Percentiles rank a stretch among this genome's conserved stretches.
Evolutionary conservation across 1,139 yeast genomes (phyloP).

Genomic region (Pichia sp.): DNA sequence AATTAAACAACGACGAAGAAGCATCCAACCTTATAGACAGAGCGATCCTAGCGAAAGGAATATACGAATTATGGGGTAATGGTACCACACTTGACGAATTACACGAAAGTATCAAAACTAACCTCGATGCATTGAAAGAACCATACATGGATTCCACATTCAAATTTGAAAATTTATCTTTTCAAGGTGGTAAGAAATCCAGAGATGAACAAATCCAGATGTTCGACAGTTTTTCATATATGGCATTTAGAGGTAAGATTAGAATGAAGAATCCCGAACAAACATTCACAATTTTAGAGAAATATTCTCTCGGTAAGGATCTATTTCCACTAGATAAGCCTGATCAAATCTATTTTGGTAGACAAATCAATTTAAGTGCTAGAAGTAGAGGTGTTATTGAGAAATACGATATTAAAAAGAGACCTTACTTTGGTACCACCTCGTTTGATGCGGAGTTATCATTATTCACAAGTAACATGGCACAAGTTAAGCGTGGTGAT

Average conservation of each 20-base stretch:
- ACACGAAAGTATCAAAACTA: slow-evolving; percentile 50
- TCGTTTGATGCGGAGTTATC: slow-evolving; percentile 92
- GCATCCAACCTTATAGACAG: slow-evolving; percentile 66
- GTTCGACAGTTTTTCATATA: slow-evolving; percentile 70
- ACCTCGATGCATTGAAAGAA: slow-evolving; percentile 30
- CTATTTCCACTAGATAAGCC: slow-evolving; percentile 49
- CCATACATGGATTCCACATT: slow-evolving; percentile 49
- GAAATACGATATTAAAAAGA: slow-evolving; percentile 72
- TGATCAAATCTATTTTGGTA: slow-evolving; percentile 66
- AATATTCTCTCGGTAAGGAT: slow-evolving; percentile 48
- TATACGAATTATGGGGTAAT: slow-evolving; percentile 84
- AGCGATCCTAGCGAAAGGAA: slow-evolving; percentile 68
- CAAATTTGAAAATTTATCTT: slow-evolving; percentile 80
- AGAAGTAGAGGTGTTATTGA: slow-evolving; percentile 65
- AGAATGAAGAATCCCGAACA: slow-evolving; percentile 77
- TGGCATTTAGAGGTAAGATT: slow-evolving; percentile 76
- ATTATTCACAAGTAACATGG: slow-evolving; percentile 81
- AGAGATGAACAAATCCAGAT: slow-evolving; percentile 54
- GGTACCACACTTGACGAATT: slow-evolving; percentile 57
- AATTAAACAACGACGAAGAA: slow-evolving; percentile 59
- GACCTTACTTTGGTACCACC: slow-evolving; percentile 93
- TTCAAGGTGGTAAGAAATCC: slow-evolving; percentile 57
- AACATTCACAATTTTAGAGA: slow-evolving; percentile 70
- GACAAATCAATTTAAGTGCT: slow-evolving; percentile 64
- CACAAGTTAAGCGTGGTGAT: slow-evolving; percentile 64